Evolutionary conservation across 2,329 filamentous ascomycete genomes (phyloP).

Genomic region (Diplodia seriata): DNA sequence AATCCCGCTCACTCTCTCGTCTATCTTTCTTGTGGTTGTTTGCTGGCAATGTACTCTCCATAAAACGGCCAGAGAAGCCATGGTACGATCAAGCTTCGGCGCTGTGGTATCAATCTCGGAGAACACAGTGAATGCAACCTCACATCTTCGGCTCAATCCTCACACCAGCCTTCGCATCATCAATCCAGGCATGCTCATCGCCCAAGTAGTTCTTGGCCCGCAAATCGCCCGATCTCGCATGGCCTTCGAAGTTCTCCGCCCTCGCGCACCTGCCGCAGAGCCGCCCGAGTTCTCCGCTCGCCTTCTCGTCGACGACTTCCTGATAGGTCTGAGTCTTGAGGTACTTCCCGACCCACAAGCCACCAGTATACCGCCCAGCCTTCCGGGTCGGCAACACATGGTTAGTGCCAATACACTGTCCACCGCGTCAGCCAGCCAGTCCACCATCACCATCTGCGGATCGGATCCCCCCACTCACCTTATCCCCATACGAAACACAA

Average conservation of each 20-base stretch:
- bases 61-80: no score
- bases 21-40: no score
- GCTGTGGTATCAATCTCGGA: no score
- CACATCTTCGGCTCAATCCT: no score
- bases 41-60: no score
- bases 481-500: constrained; percentile 62
- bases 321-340: constrained; percentile 62
- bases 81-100: no score
- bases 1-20: no score
- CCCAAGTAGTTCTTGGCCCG: constrained; percentile 54
- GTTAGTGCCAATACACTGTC: constrained; percentile 61
- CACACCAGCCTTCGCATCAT: neutral
- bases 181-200: constrained; percentile 54
- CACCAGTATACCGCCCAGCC: constrained; percentile 59
- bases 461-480: constrained; percentile 47
- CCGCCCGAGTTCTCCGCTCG: constrained; percentile 57
- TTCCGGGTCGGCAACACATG: constrained; percentile 60
- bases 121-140: no score
- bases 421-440: neutral
- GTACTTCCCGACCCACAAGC: constrained; percentile 64
- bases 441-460: no score
- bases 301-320: constrained; percentile 53
- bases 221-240: constrained; percentile 60
- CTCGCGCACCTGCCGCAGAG: constrained; percentile 59
- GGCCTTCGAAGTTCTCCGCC: constrained; percentile 61